Base-by-base conservation (phyloP, 495 filamentous ascomycete species). In the Penicillium canariense region DNA sequence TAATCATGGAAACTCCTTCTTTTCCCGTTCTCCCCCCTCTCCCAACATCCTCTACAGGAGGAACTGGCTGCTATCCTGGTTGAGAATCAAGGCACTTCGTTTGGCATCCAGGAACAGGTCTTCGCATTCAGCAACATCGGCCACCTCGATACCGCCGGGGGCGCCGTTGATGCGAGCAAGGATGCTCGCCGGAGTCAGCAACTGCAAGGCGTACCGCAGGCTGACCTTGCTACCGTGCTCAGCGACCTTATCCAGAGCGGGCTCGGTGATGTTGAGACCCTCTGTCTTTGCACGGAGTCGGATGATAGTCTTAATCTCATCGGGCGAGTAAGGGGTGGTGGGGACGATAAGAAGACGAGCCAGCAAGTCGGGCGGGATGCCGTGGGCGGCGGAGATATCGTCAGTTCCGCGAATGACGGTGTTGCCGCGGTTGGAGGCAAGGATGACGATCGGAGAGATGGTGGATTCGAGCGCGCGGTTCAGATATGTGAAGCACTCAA, bases 401-500 rank as follows among this genome's bases (percentile, higher is more conserved):
- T 91, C 84, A 26, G 89, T 89, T 58, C 91, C 91, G 47, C 89
- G 87, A 63, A 97, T 94, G 38, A 89, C 86, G 52, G 87, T 87
- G 77, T 91, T 85, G 54, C 94, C 94, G 55, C 94, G 88, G 73
- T 98, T 98, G 32, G 92, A 97, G 55, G 94, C 94, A 26, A 98
- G 88, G 54, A 97, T 95, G 55, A 98, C 94, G 60, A 97, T 95
- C 15, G 94, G 94, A 6, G 93, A 90, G 65, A 98, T 94, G 58
- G 84, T 77, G 36, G 89, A 89, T 77, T 98, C 94, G 31, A 98
- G 84, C 1, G 94, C 94, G 63, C 92, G 91, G 78, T 96, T 96
- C 62, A 98, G 85, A 76, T 96, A 98, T 56, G 94, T 97, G 77
- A 97, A 98, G 82, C 90, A 93, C 77, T 98, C 94, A 46, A 98